Base-by-base conservation (phyloP, 108 stramenopile species). In the Aurantiochytrium sp. region DNA sequence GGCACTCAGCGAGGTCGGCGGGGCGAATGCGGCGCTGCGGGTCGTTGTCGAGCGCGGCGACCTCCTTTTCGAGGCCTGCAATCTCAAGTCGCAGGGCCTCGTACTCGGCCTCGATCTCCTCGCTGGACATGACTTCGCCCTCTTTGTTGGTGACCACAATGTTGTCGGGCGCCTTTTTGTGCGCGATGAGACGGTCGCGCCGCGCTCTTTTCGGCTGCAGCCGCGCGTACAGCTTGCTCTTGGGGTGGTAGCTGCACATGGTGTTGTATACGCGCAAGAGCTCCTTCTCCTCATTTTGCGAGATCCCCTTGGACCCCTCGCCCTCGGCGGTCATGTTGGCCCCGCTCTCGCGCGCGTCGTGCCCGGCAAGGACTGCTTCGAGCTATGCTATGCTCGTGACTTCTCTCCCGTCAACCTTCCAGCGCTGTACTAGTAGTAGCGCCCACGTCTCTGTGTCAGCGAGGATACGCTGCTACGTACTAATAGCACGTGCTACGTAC, bases 1-100 rank as follows among this genome's bases (percentile, higher is more conserved):
- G 55, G 42, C 92, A 93, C 37, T 95, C 93, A 4, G 89, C 89
- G 2, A 95, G 91, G 86, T 96, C 96, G 30, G 86, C 69, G 5
- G 89, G 89, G 52, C 91, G 85, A 87, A 69, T 41, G 19, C 36
- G 27, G n/a, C 42, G 85, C 15, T 68, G 86, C 53, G 15, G 31
- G 34, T 89, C 86, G 55, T 4, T 31, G 10, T 88, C 59, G 54
- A 88, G 87, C 8, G 8, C 31, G 4, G n/a, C 15, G 31, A 88
- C 68, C 8, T 52, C 24, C 55, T 45, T 31, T 15, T 54, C 34
- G 32, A 86, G 32, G 19, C 4, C 88, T 4, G 42, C 55, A 52
- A 34, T 41, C 17, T 88, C 88, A 5, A 37, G 30, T 4, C 86
- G 42, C 4, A 87, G 69, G 19, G 39, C 37, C 3, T 37, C 32